A percentile compares a stretch with the other conserved stretches of the same genome.
Evolutionary conservation across 192 early-diverging fungal species (phyloP).

Genomic region (Dimargaris xerosporica): DNA sequence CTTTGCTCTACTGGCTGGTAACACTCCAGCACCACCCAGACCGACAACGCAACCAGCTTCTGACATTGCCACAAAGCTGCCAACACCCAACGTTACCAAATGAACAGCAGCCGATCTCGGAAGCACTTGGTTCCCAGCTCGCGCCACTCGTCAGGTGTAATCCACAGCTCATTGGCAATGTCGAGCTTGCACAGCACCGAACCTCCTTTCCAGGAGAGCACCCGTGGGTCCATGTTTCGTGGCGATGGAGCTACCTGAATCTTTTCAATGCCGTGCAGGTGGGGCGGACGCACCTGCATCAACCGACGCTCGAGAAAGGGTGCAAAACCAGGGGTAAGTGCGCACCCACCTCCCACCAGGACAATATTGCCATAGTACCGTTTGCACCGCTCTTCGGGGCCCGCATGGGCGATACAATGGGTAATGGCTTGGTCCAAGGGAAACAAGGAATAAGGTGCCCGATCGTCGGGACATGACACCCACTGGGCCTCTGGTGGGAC

Average conservation of each 20-base stretch:
- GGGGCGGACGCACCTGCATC: neutral
- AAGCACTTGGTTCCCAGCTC: conserved; percentile 48
- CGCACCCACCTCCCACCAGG: conserved; percentile 69
- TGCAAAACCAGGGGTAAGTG: conserved; percentile 47
- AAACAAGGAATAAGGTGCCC: conserved; percentile 22
- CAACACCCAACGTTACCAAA: conserved; percentile 26
- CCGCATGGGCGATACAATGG: conserved; percentile 44
- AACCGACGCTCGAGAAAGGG: conserved; percentile 39
- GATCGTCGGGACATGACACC: conserved; percentile 14
- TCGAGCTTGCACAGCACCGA: conserved; percentile 66
- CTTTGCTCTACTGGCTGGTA: too few relatives aligned
- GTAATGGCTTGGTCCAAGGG: conserved; percentile 55
- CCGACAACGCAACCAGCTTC: too few relatives aligned
- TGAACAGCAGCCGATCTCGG: conserved; percentile 46
- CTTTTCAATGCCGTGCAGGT: conserved; percentile 14
- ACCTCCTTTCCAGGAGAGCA: conserved; percentile 80
- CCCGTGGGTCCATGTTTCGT: conserved; percentile 64
- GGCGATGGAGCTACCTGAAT: conserved; percentile 57
- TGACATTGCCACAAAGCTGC: too few relatives aligned
- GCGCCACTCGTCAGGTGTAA: conserved; percentile 53
- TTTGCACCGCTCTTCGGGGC: conserved; percentile 51
- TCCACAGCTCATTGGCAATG: conserved; percentile 64
- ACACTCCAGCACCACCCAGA: too few relatives aligned
- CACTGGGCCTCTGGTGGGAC: conserved; percentile 16
- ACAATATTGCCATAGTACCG: conserved; percentile 65